A percentile compares a stretch with the other conserved stretches of the same genome.
phyloP scores from a whole-genome alignment of 208 protist species.

The Leishmania martiniquensis region DNA sequence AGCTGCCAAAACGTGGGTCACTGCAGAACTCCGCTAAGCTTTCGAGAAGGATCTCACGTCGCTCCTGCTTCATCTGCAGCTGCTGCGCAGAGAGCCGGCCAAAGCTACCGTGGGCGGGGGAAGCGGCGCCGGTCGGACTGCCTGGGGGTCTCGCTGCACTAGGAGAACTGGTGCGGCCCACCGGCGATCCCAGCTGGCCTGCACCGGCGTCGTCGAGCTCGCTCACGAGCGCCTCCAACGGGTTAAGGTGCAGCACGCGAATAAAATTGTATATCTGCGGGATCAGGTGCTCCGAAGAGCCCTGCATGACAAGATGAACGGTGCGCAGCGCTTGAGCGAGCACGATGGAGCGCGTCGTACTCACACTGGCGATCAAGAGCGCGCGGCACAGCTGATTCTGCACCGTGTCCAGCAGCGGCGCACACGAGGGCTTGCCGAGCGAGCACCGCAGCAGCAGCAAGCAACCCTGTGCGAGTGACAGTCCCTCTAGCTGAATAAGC shows the following conservation, averaged over 20 bases:
- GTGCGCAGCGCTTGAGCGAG: constrained; percentile 84
- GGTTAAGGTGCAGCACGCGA: constrained; percentile 76
- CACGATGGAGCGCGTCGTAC: constrained; percentile 72
- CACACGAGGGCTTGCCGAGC: constrained; percentile 11
- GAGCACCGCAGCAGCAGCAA: constrained; percentile 50
- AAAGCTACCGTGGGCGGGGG: constrained; percentile 6
- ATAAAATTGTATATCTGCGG: constrained; percentile 89
- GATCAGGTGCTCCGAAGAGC: constrained; percentile 51
- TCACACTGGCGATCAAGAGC: constrained; percentile 69
- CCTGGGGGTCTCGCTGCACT: neutral
- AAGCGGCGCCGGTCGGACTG: constrained; percentile 16
- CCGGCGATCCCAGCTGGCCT: constrained; percentile 7
- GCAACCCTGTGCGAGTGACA: constrained; percentile 67
- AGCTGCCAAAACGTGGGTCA: constrained; percentile 62
- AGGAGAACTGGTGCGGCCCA: constrained; percentile 5
- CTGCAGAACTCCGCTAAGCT: constrained; percentile 87
- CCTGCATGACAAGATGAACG: constrained; percentile 68
- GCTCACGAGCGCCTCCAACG: constrained; percentile 59
- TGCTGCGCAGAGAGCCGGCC: constrained; percentile 24
- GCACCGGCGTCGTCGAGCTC: constrained; percentile 32
- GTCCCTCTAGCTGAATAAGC: constrained; percentile 76
- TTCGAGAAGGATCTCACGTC: constrained; percentile 83
- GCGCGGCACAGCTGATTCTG: constrained; percentile 79
- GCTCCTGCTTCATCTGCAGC: constrained; percentile 56
- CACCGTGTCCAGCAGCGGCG: constrained; percentile 47